Base-by-base conservation (phyloP, 805 yeast genomes). In the Sungouiozyma ichnusensis region DNA sequence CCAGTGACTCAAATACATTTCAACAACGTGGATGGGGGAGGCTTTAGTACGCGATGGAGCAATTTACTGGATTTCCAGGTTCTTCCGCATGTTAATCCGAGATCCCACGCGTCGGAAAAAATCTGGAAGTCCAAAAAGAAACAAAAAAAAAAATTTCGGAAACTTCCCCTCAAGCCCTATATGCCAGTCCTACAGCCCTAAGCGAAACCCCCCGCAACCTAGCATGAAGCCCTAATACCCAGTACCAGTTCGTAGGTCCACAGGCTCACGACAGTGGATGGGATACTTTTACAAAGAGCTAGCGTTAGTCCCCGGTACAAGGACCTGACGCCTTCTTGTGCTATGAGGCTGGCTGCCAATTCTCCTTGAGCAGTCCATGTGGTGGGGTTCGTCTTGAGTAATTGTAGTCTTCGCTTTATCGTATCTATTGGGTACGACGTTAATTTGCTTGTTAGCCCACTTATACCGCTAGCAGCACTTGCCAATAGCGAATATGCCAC, bases 391-490 rank as follows among this genome's bases (percentile, higher is more conserved):
- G 29, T 6, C 11, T 24, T 24, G 29, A 6, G 6, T 3, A 77
- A 76, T 58, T 90, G 97, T 36, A 82, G 62, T 33, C 95, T 66
- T 53, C 86, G 78, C 17, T 96, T 68, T 2, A 88, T 57, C 0
- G 94, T 76, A 58, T 92, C 98, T 36, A 92, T 58, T 0, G 98
- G 98, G 60, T 85, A 92, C 0, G 85, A 79, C 0, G 77, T 48
- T 0, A 78, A 73, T 58, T 92, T 92, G 11, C 94, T 74, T 2
- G 76, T 49, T 0, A 77, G 67, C 0, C 97, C 97, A 0, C 96
- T 95, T 0, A 76, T 39, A 33, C 85, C 40, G 65, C 36, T 95
- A 82, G 57, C 90, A 24, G 29, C 6, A 6, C 29, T 11, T 24
- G 74, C 31, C 73, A 44, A 5, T 79, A 76, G 50, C 78, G 80